phyloP scores from a whole-genome alignment of 148 eudicot species.

The Talinum fruticosum region DNA sequence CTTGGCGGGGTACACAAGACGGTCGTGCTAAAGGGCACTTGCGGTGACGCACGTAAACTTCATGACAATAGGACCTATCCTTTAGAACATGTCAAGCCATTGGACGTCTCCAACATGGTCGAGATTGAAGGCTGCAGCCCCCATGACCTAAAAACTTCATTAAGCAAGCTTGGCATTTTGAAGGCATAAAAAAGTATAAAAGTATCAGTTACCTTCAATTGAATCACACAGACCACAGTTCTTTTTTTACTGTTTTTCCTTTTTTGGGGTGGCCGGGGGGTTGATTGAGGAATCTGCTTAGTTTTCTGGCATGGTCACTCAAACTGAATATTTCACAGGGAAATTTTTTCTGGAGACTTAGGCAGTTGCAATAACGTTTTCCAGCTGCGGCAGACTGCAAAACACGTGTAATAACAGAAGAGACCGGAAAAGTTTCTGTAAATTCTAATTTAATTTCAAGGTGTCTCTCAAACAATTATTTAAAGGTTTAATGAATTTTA shows the following conservation, averaged over 20 bases:
- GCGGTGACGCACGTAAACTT: slow-evolving; percentile 40
- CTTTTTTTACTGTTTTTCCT: too few species aligned
- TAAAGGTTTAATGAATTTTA: background rate
- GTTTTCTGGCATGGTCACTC: background rate
- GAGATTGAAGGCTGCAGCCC: slow-evolving; percentile 35
- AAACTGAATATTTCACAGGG: background rate
- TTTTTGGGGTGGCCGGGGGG: background rate
- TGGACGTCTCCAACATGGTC: slow-evolving; percentile 52
- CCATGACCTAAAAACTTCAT: slow-evolving; percentile 26
- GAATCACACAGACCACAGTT: slow-evolving; percentile 4
- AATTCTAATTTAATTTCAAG: background rate
- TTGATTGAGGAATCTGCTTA: background rate
- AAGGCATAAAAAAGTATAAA: slow-evolving; percentile 17
- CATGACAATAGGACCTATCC: slow-evolving; percentile 40
- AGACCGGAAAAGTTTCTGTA: background rate
- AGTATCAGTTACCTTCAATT: background rate
- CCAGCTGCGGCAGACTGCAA: background rate
- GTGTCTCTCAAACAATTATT: background rate
- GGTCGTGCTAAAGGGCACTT: slow-evolving; percentile 50
- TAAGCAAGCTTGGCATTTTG: slow-evolving; percentile 30
- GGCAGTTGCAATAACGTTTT: background rate
- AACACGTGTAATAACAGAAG: background rate
- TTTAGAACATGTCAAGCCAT: slow-evolving; percentile 51
- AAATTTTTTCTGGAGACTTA: background rate
- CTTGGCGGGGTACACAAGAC: slow-evolving; percentile 82